A percentile compares a stretch with the other conserved stretches of the same genome.
Conservation (phyloP, 345 rosid species). For the Pseudoturritis turrita region DNA sequence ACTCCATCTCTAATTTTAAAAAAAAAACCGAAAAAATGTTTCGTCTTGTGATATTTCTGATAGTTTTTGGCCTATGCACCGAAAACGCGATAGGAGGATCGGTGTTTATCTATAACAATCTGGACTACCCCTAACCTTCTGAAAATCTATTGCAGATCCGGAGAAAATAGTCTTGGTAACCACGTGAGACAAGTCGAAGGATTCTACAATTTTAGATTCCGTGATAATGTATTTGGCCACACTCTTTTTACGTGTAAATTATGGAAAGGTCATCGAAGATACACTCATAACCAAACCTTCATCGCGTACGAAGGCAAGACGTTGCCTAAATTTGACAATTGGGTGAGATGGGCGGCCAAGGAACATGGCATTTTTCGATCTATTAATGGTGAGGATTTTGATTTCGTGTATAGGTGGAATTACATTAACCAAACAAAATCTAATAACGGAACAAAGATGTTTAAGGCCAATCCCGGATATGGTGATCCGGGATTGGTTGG, state of each 20-base stretch:
- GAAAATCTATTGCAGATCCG: constrained; percentile 8
- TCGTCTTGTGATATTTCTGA: not conserved
- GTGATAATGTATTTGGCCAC: not conserved
- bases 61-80: not conserved
- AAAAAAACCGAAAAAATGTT: not conserved
- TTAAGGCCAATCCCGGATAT: too few relatives aligned
- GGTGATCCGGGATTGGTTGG: too few relatives aligned
- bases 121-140: not conserved
- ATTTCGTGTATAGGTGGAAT: not conserved
- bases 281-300: not conserved
- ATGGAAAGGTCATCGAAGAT: not conserved
- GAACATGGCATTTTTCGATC: constrained; percentile 2
- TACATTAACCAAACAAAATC: too few relatives aligned
- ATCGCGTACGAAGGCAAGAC: not conserved
- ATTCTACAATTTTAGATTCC: not conserved
- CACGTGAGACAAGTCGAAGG: not conserved
- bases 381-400: not conserved
- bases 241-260: not conserved
- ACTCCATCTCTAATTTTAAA: too few relatives aligned
- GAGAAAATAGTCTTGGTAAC: not conserved
- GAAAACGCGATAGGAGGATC: constrained; percentile 5
- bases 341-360: constrained; percentile 4
- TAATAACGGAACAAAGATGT: not conserved
- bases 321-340: not conserved
- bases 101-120: constrained; percentile 2